phyloP scores from a whole-genome alignment of 805 yeast genomes.

The Lipomyces mesembrius region DNA sequence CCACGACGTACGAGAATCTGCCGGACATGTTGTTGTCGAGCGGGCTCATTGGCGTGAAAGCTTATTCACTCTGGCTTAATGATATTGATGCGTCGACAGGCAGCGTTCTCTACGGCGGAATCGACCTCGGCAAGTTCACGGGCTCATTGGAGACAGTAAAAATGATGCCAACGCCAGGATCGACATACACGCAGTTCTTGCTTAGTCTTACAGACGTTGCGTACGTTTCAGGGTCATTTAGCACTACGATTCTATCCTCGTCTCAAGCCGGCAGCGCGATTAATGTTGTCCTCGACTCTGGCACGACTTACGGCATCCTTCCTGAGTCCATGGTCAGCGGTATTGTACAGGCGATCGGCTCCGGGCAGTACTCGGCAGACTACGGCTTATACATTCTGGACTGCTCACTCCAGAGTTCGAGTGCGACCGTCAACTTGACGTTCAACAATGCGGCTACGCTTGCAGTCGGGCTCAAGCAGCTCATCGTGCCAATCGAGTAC shows the following conservation, averaged over 20 bases:
- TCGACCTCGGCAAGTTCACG: conserved; percentile 50
- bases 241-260: conserved; percentile 9
- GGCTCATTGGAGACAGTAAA: conserved; percentile 48
- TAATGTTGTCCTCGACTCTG: conserved; percentile 58
- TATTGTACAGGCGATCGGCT: conserved; percentile 46
- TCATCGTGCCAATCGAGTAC: conserved; percentile 33
- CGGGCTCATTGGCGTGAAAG: conserved; percentile 50
- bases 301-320: conserved; percentile 57
- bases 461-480: conserved; percentile 50
- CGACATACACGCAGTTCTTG: conserved; percentile 16
- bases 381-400: conserved; percentile 51
- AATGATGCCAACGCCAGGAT: conserved; percentile 37
- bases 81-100: conserved; percentile 46
- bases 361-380: conserved; percentile 46
- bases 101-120: conserved; percentile 51
- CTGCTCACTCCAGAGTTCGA: conserved; percentile 43
- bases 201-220: conserved; percentile 26
- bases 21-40: conserved; percentile 47
- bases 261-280: conserved; percentile 23
- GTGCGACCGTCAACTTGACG: conserved; percentile 49
- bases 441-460: conserved; percentile 56
- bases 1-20: conserved; percentile 42
- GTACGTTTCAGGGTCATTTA: conserved; percentile 10
- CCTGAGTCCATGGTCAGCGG: conserved; percentile 47
- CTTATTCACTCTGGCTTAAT: conserved; percentile 56